A percentile compares a stretch with the other conserved stretches of the same genome.
phyloP scores from a whole-genome alignment of 2,329 filamentous ascomycete species.

The Fusarium sp. region DNA sequence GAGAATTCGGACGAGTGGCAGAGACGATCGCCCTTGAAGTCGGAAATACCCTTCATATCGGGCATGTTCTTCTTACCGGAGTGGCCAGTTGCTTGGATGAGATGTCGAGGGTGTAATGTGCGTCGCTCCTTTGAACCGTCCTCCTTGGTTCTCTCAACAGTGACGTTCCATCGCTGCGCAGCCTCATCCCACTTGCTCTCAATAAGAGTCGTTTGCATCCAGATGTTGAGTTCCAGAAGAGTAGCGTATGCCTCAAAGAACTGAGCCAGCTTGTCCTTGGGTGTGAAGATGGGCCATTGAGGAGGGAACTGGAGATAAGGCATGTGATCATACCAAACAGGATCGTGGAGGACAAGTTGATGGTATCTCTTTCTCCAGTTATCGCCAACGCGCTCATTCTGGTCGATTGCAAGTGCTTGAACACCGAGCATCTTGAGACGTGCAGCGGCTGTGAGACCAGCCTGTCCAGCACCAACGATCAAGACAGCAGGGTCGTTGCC shows the following conservation, averaged over 20 bases:
- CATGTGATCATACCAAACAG: conserved; percentile 72
- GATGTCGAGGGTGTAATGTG: conserved; percentile 70
- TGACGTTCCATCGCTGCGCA: conserved; percentile 67
- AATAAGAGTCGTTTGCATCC: conserved; percentile 67
- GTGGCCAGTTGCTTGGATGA: conserved; percentile 77
- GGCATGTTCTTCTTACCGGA: conserved; percentile 75
- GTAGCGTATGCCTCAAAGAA: conserved; percentile 76
- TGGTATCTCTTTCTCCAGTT: conserved; percentile 75
- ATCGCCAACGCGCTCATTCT: conserved; percentile 70
- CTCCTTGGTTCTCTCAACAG: conserved; percentile 63
- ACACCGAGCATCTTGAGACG: conserved; percentile 71
- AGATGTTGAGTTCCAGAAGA: conserved; percentile 76
- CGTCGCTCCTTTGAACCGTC: conserved; percentile 64
- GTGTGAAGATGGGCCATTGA: conserved; percentile 77
- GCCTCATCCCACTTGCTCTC: conserved; percentile 64
- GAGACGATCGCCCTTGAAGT: conserved; percentile 70
- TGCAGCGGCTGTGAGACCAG: conserved; percentile 69
- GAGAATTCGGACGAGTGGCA: conserved; percentile 73
- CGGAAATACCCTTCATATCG: conserved; percentile 66
- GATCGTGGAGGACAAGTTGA: conserved; percentile 76
- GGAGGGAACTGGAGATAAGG: conserved; percentile 74
- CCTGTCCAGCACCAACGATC: conserved; percentile 74
- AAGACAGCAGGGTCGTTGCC: conserved; percentile 68
- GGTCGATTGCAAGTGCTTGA: conserved; percentile 69
- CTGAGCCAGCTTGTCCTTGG: conserved; percentile 78